phyloP scores from a whole-genome alignment of 2,329 filamentous ascomycete genomes.

The Trichoderma sp. region DNA sequence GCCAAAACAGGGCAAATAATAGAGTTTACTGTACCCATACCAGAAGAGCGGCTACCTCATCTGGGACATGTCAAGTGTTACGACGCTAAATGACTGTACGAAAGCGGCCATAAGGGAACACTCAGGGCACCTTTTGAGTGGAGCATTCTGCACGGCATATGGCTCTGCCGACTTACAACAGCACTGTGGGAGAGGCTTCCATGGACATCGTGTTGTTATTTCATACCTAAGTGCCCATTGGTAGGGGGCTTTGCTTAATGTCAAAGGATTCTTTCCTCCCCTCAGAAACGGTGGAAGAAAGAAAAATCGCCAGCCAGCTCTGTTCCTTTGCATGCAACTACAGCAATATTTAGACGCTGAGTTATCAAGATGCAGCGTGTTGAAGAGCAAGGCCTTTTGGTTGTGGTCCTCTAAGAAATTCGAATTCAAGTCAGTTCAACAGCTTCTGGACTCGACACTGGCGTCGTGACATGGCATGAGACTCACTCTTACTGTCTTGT shows the following conservation, averaged over 20 bases:
- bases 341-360: background rate
- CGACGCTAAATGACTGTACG: background rate
- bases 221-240: background rate
- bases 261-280: background rate
- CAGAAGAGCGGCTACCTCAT: background rate
- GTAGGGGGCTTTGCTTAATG: background rate
- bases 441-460: no score
- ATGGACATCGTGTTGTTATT: background rate
- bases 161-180: background rate
- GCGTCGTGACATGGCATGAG: background rate
- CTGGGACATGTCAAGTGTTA: background rate
- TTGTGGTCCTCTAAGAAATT: background rate
- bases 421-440: background rate
- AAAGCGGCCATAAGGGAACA: background rate
- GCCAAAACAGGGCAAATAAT: rapidly evolving
- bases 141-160: background rate
- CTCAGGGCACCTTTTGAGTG: background rate
- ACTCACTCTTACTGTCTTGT: background rate
- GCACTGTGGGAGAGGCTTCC: background rate
- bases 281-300: background rate
- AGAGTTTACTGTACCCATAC: background rate
- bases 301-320: background rate
- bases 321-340: background rate
- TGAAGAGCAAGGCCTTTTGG: background rate
- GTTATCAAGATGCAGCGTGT: no score